phyloP scores from a whole-genome alignment of 2,329 filamentous ascomycete species.

The Calonectria pseudoreteaudii region DNA sequence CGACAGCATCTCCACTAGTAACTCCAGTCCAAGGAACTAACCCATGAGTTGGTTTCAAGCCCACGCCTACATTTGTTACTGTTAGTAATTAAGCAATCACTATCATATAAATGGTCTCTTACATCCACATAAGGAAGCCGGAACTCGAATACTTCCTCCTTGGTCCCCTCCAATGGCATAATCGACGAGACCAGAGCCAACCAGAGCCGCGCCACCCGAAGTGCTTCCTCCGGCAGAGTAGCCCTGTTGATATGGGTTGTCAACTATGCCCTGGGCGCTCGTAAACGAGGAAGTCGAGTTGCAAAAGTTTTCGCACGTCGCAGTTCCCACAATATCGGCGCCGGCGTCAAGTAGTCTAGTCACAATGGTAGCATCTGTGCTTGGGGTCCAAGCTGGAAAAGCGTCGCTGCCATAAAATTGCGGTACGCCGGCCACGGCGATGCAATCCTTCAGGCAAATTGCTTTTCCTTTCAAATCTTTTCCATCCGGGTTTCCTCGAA shows the following conservation, averaged over 20 bases:
- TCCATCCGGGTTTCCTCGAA: slow-evolving; percentile 46
- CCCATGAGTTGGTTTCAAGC: slow-evolving; percentile 64
- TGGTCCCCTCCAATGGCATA: slow-evolving; percentile 62
- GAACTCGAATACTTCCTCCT: slow-evolving; percentile 59
- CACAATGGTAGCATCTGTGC: slow-evolving; percentile 65
- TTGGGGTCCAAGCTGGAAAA: slow-evolving; percentile 61
- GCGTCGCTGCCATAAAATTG: slow-evolving; percentile 65
- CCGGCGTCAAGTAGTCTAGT: slow-evolving; percentile 63
- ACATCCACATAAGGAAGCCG: slow-evolving; percentile 53
- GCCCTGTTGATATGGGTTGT: slow-evolving; percentile 57
- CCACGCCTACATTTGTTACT: slow-evolving; percentile 42
- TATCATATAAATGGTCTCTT: background rate
- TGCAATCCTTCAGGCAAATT: slow-evolving; percentile 65
- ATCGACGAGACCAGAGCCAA: slow-evolving; percentile 57
- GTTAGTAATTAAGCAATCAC: background rate
- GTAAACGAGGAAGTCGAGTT: slow-evolving; percentile 61
- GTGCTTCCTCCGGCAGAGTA: slow-evolving; percentile 64
- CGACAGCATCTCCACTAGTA: slow-evolving; percentile 59
- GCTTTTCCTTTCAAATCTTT: slow-evolving; percentile 55
- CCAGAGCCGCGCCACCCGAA: slow-evolving; percentile 59
- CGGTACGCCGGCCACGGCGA: slow-evolving; percentile 65
- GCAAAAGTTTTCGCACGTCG: slow-evolving; percentile 66
- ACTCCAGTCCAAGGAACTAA: slow-evolving; percentile 64
- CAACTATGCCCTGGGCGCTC: slow-evolving; percentile 57
- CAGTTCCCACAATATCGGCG: slow-evolving; percentile 61